These are phyloP conservation scores for Soucietia sequanensis DNA, from an alignment of 805 yeast genomes.

Conservation along the genomic window DNA sequence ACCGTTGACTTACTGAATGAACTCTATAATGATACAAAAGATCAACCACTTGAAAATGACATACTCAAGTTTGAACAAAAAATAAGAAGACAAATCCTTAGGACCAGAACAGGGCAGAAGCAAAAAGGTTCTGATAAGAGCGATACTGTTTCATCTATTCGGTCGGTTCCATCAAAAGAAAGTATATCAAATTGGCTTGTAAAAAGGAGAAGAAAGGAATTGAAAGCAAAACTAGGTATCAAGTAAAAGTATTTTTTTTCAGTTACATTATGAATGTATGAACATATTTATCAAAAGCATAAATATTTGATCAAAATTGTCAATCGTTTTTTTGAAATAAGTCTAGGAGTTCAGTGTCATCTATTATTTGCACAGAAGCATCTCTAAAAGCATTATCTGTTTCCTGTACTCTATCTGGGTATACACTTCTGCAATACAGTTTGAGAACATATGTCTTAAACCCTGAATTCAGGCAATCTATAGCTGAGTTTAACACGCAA, in stretches of 20 bases:
- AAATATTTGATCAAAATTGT: neutral
- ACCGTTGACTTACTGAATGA: conserved; percentile 2
- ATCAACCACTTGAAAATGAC: conserved; percentile 11
- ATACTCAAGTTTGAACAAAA: conserved; percentile 28
- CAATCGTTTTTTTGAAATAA: neutral
- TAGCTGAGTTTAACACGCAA: conserved; percentile 78
- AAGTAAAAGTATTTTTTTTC: too few species aligned
- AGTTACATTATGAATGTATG: too few species aligned
- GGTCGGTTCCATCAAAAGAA: conserved; percentile 27
- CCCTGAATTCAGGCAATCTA: conserved; percentile 62
- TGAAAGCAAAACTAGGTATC: conserved; percentile 36
- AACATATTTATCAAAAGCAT: neutral
- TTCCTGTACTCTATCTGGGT: conserved; percentile 35
- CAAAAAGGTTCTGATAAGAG: conserved; percentile 1
- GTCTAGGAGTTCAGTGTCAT: neutral
- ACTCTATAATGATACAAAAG: neutral
- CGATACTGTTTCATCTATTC: conserved; percentile 20
- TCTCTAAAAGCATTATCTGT: conserved; percentile 32
- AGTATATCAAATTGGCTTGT: conserved; percentile 50
- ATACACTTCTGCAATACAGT: conserved; percentile 57
- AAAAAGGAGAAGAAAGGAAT: conserved; percentile 40
- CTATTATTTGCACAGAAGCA: conserved; percentile 32
- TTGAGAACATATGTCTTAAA: conserved; percentile 61
- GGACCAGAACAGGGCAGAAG: conserved; percentile 2
- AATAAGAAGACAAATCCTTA: conserved; percentile 13